Percentiles rank a stretch among this genome's conserved stretches.
phyloP scores from a whole-genome alignment of 1,284 basidiomycete genomes.

The Rhodotorula mucilaginosa region DNA sequence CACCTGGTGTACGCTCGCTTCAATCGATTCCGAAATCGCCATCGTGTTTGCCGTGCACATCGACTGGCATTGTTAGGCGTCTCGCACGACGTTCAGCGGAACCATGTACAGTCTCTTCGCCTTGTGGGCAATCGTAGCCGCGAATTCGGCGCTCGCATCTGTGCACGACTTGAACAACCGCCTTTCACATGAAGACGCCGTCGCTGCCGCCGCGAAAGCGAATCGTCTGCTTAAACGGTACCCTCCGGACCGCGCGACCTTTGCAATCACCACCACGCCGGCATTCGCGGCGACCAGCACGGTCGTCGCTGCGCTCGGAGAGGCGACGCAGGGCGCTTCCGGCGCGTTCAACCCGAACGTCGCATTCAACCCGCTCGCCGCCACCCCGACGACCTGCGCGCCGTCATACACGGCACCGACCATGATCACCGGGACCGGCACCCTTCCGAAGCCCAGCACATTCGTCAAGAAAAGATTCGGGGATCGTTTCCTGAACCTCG shows the following conservation, averaged over 20 bases:
- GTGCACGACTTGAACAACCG: not conserved
- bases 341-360: conserved; percentile 3
- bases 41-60: no score
- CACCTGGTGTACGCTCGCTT: no score
- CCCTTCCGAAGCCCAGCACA: conserved; percentile 27
- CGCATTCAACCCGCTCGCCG: conserved; percentile 14
- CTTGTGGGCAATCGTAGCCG: not conserved
- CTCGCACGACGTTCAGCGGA: not conserved
- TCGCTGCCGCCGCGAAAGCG: not conserved
- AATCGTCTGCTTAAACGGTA: conserved; percentile 13
- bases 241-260: conserved; percentile 18
- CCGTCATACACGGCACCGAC: conserved; percentile 22
- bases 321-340: not conserved
- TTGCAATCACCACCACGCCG: conserved; percentile 3
- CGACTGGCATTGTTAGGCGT: no score
- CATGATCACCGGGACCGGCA: conserved; percentile 37
- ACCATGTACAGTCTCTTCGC: not conserved
- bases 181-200: not conserved
- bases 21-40: no score
- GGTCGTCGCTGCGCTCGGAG: not conserved
- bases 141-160: not conserved
- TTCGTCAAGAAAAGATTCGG: conserved; percentile 19
- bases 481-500: conserved; percentile 14
- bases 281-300: not conserved
- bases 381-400: conserved; percentile 25